phyloP scores from a whole-genome alignment of 1,284 basidiomycete genomes.

The Cryptococcus amylolentus region DNA sequence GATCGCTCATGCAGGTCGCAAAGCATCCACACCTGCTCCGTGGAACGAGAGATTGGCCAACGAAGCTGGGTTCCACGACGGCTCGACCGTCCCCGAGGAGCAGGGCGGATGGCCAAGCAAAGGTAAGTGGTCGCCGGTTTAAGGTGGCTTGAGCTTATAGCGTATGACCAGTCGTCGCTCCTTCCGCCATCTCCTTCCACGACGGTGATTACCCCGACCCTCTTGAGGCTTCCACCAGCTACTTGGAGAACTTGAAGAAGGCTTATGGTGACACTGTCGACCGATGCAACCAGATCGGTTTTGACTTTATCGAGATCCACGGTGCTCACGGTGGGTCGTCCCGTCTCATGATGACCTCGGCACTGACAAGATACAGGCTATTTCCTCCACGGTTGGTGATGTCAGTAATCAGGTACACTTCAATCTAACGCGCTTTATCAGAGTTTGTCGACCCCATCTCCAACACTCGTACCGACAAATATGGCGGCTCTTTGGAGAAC shows the following conservation, averaged over 20 bases:
- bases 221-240: slow-evolving; percentile 57
- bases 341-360: neutral
- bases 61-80: slow-evolving; percentile 40
- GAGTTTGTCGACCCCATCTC: slow-evolving; percentile 66
- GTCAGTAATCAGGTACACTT: neutral
- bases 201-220: slow-evolving; percentile 55
- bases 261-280: slow-evolving; percentile 64
- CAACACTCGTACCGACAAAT: slow-evolving; percentile 65
- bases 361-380: slow-evolving; percentile 4
- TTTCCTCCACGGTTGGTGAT: slow-evolving; percentile 22
- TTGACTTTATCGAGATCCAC: slow-evolving; percentile 79
- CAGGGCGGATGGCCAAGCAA: slow-evolving; percentile 70
- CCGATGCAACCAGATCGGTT: slow-evolving; percentile 59
- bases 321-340: slow-evolving; percentile 57
- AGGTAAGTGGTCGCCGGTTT: slow-evolving; percentile 49
- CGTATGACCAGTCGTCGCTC: slow-evolving; percentile 48
- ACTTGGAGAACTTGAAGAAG: slow-evolving; percentile 62
- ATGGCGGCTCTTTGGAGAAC: slow-evolving; percentile 72
- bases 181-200: slow-evolving; percentile 59
- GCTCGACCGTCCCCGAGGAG: slow-evolving; percentile 48
- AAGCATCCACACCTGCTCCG: slow-evolving; percentile 62
- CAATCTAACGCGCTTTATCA: slow-evolving; percentile 5
- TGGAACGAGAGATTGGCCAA: slow-evolving; percentile 53
- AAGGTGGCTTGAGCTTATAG: neutral
- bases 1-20: slow-evolving; percentile 72